Base-by-base conservation (phyloP, 2,329 filamentous ascomycete genomes). In the Ophiostoma ips region DNA sequence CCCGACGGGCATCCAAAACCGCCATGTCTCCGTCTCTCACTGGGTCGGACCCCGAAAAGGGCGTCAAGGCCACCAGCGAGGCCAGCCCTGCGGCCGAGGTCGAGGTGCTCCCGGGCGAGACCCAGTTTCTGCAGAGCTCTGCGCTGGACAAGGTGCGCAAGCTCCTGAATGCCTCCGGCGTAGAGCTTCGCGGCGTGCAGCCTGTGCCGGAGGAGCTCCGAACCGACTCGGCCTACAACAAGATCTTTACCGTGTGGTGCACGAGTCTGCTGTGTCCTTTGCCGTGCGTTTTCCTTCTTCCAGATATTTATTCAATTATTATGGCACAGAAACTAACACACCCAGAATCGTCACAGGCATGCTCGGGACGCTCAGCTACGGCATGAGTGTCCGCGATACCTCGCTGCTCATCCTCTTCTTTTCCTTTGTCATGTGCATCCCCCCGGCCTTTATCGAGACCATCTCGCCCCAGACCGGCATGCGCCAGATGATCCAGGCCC, bases 401-500 rank as follows among this genome's bases (percentile, higher is more conserved):
- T 62, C 75, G 1, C 65, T 83, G 12, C 66, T 81, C 31, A 81
- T 83, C 44, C 60, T 83, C 43, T 83, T 83, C 65, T 82, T 83
- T 62, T 72, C 70, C 11, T 61, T 82, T 16, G 55, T 81, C 24
- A 73, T 72, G 1, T 72, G 72, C 0, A 52, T 71, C 7, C 65
- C 73, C 0, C 73, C 77, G 1, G 77, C 75, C 3, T 79, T 74
- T 56, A 64, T 82, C 24, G 71, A 71, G 38, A 78, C 73, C 0
- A 62, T 79, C 47, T 77, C 78, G 0, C 75, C 78, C 4, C 74
- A 73, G 61, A 81, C 77, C 10, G 79, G 78, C 38, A 73, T 83
- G 70, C 70, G 79, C 15, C 78, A 82, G 61, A 79, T 83, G 70
- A 72, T 83, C 8, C 76, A 79, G 56, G 78, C 79, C 4, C 68